Evolutionary conservation across 371 early-diverging fungal species (phyloP).

Genomic region (Rhizomucor miehei): DNA sequence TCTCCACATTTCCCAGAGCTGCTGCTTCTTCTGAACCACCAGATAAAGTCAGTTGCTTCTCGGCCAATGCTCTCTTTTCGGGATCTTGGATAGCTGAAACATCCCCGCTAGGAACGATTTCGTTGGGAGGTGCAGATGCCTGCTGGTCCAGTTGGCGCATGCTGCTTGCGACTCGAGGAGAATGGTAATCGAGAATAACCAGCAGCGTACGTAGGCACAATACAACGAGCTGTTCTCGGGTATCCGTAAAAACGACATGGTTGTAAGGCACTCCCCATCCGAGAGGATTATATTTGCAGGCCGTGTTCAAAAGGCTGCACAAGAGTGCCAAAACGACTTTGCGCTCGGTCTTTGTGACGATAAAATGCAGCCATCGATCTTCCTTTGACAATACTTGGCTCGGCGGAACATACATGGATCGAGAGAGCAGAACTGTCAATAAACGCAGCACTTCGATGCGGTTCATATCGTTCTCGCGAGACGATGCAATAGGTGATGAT

Average conservation of each 20-base stretch:
- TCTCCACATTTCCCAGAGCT: not conserved
- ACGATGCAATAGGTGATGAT: slow-evolving; percentile 62
- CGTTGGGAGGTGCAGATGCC: slow-evolving; percentile 5
- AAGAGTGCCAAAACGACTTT: slow-evolving; percentile 72
- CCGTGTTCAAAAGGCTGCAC: slow-evolving; percentile 81
- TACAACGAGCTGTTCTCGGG: slow-evolving; percentile 68
- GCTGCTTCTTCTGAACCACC: slow-evolving; percentile 13
- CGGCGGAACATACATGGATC: slow-evolving; percentile 77
- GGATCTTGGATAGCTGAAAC: slow-evolving; percentile 14
- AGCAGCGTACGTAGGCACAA: slow-evolving; percentile 67
- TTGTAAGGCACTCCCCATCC: slow-evolving; percentile 90
- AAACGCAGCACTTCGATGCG: slow-evolving; percentile 79
- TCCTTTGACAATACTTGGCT: slow-evolving; percentile 52
- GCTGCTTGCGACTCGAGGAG: slow-evolving; percentile 31
- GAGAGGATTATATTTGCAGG: slow-evolving; percentile 74
- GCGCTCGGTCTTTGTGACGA: slow-evolving; percentile 66
- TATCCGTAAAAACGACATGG: slow-evolving; percentile 70
- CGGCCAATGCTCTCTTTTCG: slow-evolving; percentile 15
- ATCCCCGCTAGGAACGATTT: slow-evolving; percentile 14
- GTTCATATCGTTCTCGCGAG: slow-evolving; percentile 64
- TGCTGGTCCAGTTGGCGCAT: slow-evolving; percentile 20
- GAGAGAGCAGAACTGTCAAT: slow-evolving; percentile 70
- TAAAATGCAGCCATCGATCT: slow-evolving; percentile 55
- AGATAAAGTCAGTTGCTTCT: slow-evolving; percentile 10
- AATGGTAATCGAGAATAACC: slow-evolving; percentile 69